Percentiles rank a stretch among this genome's conserved stretches.
These are phyloP conservation scores for Liriodendron chinense DNA, from an alignment of 164 flowering plant species.

Conservation along the genomic window DNA sequence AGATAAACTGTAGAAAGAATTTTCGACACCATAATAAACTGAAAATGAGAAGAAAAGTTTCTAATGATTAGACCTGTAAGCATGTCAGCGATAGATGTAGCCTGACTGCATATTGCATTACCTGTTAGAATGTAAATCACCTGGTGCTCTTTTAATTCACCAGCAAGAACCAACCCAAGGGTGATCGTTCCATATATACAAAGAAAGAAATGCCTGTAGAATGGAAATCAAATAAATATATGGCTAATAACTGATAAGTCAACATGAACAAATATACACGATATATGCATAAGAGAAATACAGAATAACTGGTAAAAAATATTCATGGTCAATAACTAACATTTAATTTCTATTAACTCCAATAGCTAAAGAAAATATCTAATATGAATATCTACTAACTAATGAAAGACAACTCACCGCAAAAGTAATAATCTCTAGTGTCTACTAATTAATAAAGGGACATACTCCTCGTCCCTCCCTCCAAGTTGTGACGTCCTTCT, in stretches of 20 bases:
- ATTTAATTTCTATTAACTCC: too few species aligned
- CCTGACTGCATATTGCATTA: slow-evolving; percentile 17
- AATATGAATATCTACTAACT: too few species aligned
- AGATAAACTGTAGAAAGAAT: slow-evolving; percentile 66
- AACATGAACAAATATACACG: too few species aligned
- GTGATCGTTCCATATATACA: slow-evolving; percentile 75
- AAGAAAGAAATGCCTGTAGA: slow-evolving; percentile 85
- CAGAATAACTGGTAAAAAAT: too few species aligned
- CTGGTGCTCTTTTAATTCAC: slow-evolving; percentile 61
- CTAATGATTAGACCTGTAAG: background rate
- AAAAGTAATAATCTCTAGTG: too few species aligned
- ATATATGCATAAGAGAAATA: too few species aligned
- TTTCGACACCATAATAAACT: slow-evolving; percentile 89
- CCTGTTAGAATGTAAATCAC: slow-evolving; percentile 76
- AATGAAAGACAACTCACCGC: too few species aligned
- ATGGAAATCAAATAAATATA: background rate
- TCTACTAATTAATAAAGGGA: too few species aligned
- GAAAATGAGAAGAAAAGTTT: slow-evolving; percentile 24
- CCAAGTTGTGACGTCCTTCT: too few species aligned
- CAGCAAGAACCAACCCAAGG: slow-evolving; percentile 75
- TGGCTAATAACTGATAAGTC: background rate
- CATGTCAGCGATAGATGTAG: background rate
- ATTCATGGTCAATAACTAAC: too few species aligned
- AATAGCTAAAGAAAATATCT: too few species aligned
- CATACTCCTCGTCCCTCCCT: too few species aligned